These are phyloP conservation scores for Tritrichomonas foetus DNA, from an alignment of 208 protist genomes.

Conservation along the genomic window DNA sequence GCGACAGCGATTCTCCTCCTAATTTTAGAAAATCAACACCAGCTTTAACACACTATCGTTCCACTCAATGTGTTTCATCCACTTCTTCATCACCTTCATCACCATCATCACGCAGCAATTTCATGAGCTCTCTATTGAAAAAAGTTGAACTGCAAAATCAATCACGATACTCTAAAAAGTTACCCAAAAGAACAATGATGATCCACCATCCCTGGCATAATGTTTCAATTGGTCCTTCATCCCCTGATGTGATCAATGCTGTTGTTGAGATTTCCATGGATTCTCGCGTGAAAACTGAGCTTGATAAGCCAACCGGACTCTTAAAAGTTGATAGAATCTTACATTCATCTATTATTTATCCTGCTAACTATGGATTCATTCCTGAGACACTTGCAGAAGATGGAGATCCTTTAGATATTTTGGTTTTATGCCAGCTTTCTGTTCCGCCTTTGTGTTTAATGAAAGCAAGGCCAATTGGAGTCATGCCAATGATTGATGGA, in stretches of 20 bases:
- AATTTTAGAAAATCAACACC: too few relatives aligned
- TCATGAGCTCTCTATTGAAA: not conserved
- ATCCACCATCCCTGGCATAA: not conserved
- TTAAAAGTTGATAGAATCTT: not conserved
- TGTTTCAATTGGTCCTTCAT: not conserved
- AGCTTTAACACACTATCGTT: too few relatives aligned
- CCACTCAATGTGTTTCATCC: too few relatives aligned
- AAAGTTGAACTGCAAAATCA: not conserved
- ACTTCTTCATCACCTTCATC: too few relatives aligned
- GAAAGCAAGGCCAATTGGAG: not conserved
- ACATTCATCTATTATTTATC: conserved; percentile 18
- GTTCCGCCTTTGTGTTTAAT: not conserved
- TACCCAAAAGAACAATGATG: not conserved
- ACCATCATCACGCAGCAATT: not conserved
- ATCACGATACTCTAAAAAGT: not conserved
- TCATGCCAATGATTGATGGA: conserved; percentile 24
- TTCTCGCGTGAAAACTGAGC: conserved; percentile 7
- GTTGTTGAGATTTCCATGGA: not conserved
- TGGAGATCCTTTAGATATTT: not conserved
- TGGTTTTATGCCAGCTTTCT: not conserved
- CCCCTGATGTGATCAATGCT: not conserved
- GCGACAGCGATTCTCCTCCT: too few relatives aligned
- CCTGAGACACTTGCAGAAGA: conserved; percentile 16
- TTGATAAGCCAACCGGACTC: conserved; percentile 2
- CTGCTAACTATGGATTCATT: not conserved